These are phyloP conservation scores for Diplocarpon mali DNA, from an alignment of 2,329 filamentous ascomycete species.

Conservation along the genomic window DNA sequence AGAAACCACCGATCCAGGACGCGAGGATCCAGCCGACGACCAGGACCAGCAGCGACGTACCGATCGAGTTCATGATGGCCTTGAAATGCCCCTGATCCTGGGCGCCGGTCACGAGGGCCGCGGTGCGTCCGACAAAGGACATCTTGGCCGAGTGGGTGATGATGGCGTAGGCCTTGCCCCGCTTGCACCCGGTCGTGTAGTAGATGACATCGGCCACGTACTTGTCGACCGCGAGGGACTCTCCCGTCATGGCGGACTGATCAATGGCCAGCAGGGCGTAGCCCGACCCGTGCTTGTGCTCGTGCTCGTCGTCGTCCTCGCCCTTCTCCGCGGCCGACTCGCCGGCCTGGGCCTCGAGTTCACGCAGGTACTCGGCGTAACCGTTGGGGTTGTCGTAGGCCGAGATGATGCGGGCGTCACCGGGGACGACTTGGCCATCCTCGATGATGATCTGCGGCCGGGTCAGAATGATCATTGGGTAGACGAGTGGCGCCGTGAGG, in stretches of 20 bases:
- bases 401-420: slow-evolving; percentile 61
- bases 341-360: slow-evolving; percentile 48
- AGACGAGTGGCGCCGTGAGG: neutral
- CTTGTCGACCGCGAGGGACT: slow-evolving; percentile 69
- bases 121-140: slow-evolving; percentile 70
- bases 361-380: slow-evolving; percentile 55
- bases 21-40: slow-evolving; percentile 69
- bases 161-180: slow-evolving; percentile 63
- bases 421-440: slow-evolving; percentile 61
- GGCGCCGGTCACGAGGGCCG: slow-evolving; percentile 61
- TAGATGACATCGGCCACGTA: slow-evolving; percentile 67
- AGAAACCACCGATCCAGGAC: slow-evolving; percentile 71
- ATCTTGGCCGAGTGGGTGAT: slow-evolving; percentile 55
- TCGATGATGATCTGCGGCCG: slow-evolving; percentile 49
- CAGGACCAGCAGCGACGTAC: slow-evolving; percentile 60
- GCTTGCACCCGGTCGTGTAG: slow-evolving; percentile 76
- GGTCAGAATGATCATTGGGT: neutral
- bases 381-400: slow-evolving; percentile 58
- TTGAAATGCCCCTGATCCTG: slow-evolving; percentile 72
- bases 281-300: slow-evolving; percentile 42
- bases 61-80: slow-evolving; percentile 74
- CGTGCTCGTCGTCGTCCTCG: slow-evolving; percentile 44
- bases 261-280: slow-evolving; percentile 60
- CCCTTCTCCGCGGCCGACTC: slow-evolving; percentile 47
- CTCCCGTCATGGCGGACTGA: slow-evolving; percentile 72